Evolutionary conservation across 768 basidiomycete species (phyloP), one percentile per base, ranked within the genome.

Genomic region (Neoboletus subvelutipes): DNA sequence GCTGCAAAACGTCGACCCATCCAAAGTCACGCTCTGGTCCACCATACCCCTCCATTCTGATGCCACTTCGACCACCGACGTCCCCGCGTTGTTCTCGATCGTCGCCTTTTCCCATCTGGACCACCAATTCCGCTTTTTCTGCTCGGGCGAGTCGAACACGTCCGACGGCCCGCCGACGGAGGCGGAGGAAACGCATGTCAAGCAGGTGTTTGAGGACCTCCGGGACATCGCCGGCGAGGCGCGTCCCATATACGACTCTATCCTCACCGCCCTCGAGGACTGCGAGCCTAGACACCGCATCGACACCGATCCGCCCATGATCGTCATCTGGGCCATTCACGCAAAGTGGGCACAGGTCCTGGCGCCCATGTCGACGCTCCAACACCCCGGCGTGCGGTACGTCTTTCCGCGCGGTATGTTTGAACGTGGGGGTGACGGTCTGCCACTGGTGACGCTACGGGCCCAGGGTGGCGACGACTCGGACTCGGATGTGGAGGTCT

Each of bases 1-100:
- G 3, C 29, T 63, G n/a, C 60, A 20, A 46, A 45, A 43, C n/a
- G 20, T 59, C 3, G 55, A 69, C 31, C 34, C 58, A 49, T 58
- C 67, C 47, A 55, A 61, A 45, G 26, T 59, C 36, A 54, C 31
- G 0, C 54, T 64, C 37, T 65, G 68, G 67, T 66, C 67, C 4
- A 64, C 67, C 26, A 33, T 50, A 45, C 64, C 55, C 24, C 31
- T 60, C 15, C 29, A 18, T 47, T n/a, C 31, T 1, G 28, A 45
- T 31, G n/a, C 42, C 37, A 46, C 34, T 39, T 34, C 43, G 4
- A 41, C 28, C 43, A 40, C 42, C 17, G 6, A 50, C 18, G 24
- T 18, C n/a, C 46, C 60, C 5, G 26, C 12, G 24, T 43, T 62
- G 29, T 68, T 64, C 55, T 71, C 71, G 10, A 46, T 68, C 26